Evolutionary conservation across 352 stramenopile genomes (phyloP).

Genomic region (Saprolegnia parasitica): DNA sequence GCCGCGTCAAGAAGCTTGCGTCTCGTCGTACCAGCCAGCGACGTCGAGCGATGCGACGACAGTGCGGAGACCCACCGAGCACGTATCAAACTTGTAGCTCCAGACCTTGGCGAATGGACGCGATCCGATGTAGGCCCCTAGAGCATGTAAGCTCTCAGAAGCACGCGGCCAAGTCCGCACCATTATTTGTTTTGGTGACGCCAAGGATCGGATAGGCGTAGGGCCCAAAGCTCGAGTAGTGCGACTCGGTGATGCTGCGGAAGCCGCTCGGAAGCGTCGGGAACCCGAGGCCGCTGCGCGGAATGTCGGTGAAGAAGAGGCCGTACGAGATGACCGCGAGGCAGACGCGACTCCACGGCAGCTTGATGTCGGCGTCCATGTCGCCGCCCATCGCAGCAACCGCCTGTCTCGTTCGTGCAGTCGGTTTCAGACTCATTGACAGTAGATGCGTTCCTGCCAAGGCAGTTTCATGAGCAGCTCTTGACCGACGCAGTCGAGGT

Average conservation of each 20-base stretch:
- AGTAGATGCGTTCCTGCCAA: slow-evolving; percentile 5
- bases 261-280: not conserved
- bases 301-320: slow-evolving; percentile 26
- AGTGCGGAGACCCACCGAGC: not conserved
- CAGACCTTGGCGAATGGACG: not conserved
- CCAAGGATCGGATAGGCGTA: slow-evolving; percentile 9
- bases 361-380: not conserved
- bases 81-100: slow-evolving; percentile 13
- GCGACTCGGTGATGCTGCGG: not conserved
- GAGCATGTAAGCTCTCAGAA: not conserved
- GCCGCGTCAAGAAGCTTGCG: too few species aligned
- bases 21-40: slow-evolving; percentile 1
- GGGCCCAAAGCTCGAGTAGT: not conserved
- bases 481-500: not conserved
- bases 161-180: not conserved
- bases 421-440: not conserved
- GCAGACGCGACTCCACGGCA: slow-evolving; percentile 5
- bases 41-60: not conserved
- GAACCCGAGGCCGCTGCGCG: not conserved
- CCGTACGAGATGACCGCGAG: not conserved
- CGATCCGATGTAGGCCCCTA: not conserved
- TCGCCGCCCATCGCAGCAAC: not conserved
- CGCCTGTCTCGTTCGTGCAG: not conserved
- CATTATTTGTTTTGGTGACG: not conserved
- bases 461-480: slow-evolving; percentile 4